A percentile compares a stretch with the other conserved stretches of the same genome.
These are phyloP conservation scores for Paspalum vaginatum DNA, from an alignment of 176 grass and related monocot species.

Conservation along the genomic window DNA sequence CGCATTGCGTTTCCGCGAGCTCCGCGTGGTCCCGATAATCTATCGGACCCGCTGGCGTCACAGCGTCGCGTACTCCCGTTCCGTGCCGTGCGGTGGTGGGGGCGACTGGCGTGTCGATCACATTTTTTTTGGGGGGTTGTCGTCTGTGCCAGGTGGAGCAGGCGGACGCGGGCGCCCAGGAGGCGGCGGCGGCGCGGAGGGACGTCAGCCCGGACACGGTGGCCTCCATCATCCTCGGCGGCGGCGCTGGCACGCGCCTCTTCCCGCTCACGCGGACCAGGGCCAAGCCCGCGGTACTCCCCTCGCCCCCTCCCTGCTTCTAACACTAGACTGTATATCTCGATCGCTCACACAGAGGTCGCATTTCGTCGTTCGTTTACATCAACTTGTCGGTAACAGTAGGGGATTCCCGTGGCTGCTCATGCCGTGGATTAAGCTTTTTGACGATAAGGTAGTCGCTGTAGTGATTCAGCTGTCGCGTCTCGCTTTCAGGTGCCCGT, in stretches of 20 bases:
- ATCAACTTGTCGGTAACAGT: not conserved
- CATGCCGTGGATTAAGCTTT: not conserved
- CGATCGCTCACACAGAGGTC: not conserved
- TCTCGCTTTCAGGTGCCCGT: conserved; percentile 59
- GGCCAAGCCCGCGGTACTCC: conserved; percentile 81
- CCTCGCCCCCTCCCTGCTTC: not conserved
- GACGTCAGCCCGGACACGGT: conserved; percentile 61
- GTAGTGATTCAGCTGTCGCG: not conserved
- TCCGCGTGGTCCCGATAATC: not conserved
- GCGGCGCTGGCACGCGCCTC: conserved; percentile 77
- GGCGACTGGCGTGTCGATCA: not conserved
- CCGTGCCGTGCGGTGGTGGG: not conserved
- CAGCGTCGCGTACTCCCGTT: not conserved
- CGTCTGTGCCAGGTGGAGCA: conserved; percentile 12
- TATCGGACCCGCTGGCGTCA: not conserved
- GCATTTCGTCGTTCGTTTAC: not conserved
- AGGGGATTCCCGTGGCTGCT: not conserved
- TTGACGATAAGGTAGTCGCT: not conserved
- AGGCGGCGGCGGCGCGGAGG: conserved; percentile 31
- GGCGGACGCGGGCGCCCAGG: conserved; percentile 20
- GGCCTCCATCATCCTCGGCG: conserved; percentile 80
- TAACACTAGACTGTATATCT: not conserved
- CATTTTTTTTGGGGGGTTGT: not conserved
- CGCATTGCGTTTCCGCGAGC: not conserved
- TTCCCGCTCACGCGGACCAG: conserved; percentile 83